These are phyloP conservation scores for Exophiala sp. DNA, from an alignment of 2,329 filamentous ascomycete species.

Conservation along the genomic window DNA sequence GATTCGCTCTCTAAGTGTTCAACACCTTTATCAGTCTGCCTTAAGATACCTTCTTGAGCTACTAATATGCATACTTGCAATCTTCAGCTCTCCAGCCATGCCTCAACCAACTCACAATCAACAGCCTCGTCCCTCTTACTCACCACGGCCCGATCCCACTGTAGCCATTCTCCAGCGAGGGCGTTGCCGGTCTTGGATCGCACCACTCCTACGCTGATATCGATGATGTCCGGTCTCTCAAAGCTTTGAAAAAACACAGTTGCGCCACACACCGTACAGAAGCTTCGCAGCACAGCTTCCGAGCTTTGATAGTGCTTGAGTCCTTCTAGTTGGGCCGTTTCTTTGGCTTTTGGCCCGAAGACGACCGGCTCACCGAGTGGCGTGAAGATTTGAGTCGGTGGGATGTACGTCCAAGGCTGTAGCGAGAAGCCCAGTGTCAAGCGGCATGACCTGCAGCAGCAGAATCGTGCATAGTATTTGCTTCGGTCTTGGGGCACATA, in stretches of 20 bases:
- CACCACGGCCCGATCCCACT: conserved; percentile 55
- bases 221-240: conserved; percentile 51
- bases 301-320: conserved; percentile 52
- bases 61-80: too few relatives aligned
- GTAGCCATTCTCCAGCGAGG: conserved; percentile 53
- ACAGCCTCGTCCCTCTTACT: conserved; percentile 54
- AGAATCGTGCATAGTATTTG: conserved; percentile 56
- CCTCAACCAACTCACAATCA: conserved; percentile 32
- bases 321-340: conserved; percentile 9
- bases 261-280: conserved; percentile 58
- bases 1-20: too few relatives aligned
- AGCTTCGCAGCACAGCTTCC: conserved; percentile 51
- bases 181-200: conserved; percentile 44
- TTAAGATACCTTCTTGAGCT: too few relatives aligned
- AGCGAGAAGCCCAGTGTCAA: conserved; percentile 57
- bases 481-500: conserved; percentile 50
- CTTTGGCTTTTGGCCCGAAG: conserved; percentile 37
- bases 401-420: conserved; percentile 61
- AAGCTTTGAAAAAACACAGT: conserved; percentile 57
- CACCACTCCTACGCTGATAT: conserved; percentile 58
- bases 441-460: conserved; percentile 58
- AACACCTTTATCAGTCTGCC: too few relatives aligned
- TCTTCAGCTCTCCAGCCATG: conserved; percentile 21
- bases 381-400: conserved; percentile 52
- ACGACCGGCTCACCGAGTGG: conserved; percentile 32